Conservation (phyloP, 2,329 filamentous ascomycete species). For the Penicillium sp. region DNA sequence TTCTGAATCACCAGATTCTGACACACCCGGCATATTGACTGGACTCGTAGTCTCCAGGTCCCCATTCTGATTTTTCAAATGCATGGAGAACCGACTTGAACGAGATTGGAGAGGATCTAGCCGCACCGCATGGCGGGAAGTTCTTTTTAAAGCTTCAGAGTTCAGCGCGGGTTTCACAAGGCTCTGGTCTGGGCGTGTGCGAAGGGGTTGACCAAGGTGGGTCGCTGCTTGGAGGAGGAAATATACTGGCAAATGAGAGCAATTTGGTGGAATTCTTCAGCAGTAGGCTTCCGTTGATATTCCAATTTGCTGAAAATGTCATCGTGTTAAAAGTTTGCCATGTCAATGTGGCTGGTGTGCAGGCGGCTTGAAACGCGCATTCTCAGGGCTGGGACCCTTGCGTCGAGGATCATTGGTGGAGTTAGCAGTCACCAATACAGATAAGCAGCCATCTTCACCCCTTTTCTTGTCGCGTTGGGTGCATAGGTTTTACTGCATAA, state of each 20-base stretch:
- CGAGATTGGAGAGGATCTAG: neutral
- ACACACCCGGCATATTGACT: slow-evolving; percentile 8
- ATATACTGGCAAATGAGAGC: neutral
- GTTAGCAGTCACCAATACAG: neutral
- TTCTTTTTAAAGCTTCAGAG: neutral
- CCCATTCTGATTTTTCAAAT: neutral
- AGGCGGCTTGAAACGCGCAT: neutral
- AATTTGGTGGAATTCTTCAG: neutral
- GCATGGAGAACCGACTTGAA: neutral
- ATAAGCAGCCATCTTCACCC: neutral
- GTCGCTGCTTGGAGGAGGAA: neutral
- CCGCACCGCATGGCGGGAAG: slow-evolving; percentile 2
- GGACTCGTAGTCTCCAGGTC: neutral
- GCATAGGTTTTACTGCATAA: too few relatives aligned
- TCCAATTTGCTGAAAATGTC: neutral
- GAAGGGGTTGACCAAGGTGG: neutral
- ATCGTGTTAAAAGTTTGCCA: neutral
- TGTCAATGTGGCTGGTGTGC: neutral
- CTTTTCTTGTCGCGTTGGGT: neutral
- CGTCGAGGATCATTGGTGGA: slow-evolving; percentile 1
- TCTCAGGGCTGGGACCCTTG: neutral
- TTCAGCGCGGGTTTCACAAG: slow-evolving; percentile 3
- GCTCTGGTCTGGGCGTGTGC: neutral
- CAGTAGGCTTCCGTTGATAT: neutral
- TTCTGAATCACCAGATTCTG: slow-evolving; percentile 28